Percentiles rank a stretch among this genome's conserved stretches.
These are phyloP conservation scores for Areca catechu DNA, from an alignment of 176 grass and related monocot species.

Conservation along the genomic window DNA sequence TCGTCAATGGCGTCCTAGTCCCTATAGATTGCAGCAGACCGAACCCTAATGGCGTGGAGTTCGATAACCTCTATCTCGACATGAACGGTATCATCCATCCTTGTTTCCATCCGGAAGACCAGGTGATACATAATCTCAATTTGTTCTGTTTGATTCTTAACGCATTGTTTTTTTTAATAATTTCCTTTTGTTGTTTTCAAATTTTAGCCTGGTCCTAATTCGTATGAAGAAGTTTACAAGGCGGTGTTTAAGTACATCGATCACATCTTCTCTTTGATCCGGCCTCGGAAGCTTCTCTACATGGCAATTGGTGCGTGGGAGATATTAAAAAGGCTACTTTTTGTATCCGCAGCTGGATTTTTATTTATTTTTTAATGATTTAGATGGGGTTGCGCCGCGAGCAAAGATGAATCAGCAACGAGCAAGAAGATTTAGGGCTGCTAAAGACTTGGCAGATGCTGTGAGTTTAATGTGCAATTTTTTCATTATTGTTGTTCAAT, in stretches of 20 bases:
- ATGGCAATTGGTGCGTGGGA: conserved; percentile 38
- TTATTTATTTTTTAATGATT: neutral
- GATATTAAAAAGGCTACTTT: too few relatives aligned
- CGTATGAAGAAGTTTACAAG: conserved; percentile 52
- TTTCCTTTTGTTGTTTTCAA: too few relatives aligned
- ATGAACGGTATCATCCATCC: conserved; percentile 43
- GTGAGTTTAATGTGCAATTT: conserved; percentile 1
- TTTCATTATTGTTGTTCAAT: neutral
- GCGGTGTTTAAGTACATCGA: conserved; percentile 58
- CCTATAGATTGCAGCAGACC: conserved; percentile 24
- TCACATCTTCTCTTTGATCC: conserved; percentile 31
- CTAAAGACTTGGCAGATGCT: conserved; percentile 31
- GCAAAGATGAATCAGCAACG: conserved; percentile 85
- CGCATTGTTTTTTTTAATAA: too few relatives aligned
- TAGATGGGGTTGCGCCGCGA: conserved; percentile 71
- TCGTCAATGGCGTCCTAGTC: conserved; percentile 26
- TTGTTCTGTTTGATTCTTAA: too few relatives aligned
- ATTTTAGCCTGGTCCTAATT: conserved; percentile 21
- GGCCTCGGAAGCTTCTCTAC: conserved; percentile 50
- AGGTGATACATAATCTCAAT: conserved; percentile 6
- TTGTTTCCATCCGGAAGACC: conserved; percentile 40
- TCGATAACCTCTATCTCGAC: conserved; percentile 50
- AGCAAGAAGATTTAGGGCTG: conserved; percentile 40
- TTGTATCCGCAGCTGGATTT: neutral
- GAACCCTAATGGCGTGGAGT: conserved; percentile 39